Conservation (phyloP, 2,329 filamentous ascomycete genomes). For the Colletotrichum musae region DNA sequence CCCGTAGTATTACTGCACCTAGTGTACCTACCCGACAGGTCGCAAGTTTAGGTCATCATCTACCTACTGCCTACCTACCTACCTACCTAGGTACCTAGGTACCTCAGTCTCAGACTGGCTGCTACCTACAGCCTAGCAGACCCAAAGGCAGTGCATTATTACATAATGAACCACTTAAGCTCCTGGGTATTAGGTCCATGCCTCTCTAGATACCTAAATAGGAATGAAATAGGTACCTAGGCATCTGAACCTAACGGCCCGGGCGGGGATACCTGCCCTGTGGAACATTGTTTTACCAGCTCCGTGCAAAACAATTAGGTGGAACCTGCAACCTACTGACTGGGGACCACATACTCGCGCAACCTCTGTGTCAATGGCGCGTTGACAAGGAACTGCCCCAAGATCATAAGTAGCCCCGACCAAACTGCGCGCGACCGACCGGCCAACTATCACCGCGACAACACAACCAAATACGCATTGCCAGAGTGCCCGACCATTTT, state of each 20-base stretch:
- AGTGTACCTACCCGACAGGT: too few relatives aligned
- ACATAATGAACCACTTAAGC: too few relatives aligned
- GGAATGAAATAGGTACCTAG: too few relatives aligned
- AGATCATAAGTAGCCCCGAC: not conserved
- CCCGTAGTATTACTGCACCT: too few relatives aligned
- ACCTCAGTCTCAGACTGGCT: not conserved
- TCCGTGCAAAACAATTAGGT: slow-evolving; percentile 15
- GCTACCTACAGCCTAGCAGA: too few relatives aligned
- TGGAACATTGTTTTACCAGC: slow-evolving; percentile 36
- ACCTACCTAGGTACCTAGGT: not conserved
- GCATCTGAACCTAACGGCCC: too few relatives aligned
- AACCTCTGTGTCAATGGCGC: slow-evolving; percentile 14
- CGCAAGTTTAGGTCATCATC: not conserved
- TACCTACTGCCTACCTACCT: not conserved
- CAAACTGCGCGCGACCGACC: not conserved
- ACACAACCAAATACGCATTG: not conserved
- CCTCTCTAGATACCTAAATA: too few relatives aligned
- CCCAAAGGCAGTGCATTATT: too few relatives aligned
- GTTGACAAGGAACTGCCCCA: slow-evolving; percentile 14
- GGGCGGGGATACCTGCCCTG: too few relatives aligned
- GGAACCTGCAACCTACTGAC: not conserved
- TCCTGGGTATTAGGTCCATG: too few relatives aligned
- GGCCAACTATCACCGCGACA: not conserved
- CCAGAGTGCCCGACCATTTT: not conserved
- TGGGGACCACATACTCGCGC: slow-evolving; percentile 10